Evolutionary conservation across 1,284 basidiomycete genomes (phyloP).

Genomic region (Pseudomicrostroma phylloplanum): DNA sequence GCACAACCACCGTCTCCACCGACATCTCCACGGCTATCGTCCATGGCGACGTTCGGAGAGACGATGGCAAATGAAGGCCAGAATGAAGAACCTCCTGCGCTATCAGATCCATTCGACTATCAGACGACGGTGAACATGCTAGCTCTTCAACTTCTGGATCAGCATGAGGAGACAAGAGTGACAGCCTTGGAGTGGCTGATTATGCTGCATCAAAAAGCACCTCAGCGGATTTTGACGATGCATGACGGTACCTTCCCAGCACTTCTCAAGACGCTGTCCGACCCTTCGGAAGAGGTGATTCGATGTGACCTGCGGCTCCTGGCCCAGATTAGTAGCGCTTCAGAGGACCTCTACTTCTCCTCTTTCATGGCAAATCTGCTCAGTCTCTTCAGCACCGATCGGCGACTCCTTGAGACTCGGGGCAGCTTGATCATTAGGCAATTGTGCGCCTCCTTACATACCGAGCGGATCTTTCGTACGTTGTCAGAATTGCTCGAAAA

Average conservation of each 20-base stretch:
- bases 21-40: not conserved
- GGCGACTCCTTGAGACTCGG: conserved; percentile 78
- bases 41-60: not conserved
- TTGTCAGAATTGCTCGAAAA: conserved; percentile 96
- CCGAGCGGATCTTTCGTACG: conserved; percentile 88
- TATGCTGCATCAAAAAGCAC: conserved; percentile 96
- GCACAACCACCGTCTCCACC: not conserved
- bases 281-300: conserved; percentile 94
- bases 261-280: conserved; percentile 87
- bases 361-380: conserved; percentile 91
- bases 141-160: conserved; percentile 87
- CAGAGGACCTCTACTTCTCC: conserved; percentile 91
- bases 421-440: conserved; percentile 95
- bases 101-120: conserved; percentile 79
- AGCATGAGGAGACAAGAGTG: conserved; percentile 91
- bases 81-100: not conserved
- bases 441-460: conserved; percentile 86
- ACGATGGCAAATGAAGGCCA: not conserved
- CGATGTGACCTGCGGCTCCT: conserved; percentile 91
- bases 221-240: conserved; percentile 91
- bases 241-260: conserved; percentile 95
- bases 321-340: conserved; percentile 83
- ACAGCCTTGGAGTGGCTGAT: conserved; percentile 95
- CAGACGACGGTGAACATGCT: conserved; percentile 83
- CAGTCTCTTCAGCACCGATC: conserved; percentile 89